Conservation (phyloP, 208 protist species). For the Trypanosomatidae sp. region DNA sequence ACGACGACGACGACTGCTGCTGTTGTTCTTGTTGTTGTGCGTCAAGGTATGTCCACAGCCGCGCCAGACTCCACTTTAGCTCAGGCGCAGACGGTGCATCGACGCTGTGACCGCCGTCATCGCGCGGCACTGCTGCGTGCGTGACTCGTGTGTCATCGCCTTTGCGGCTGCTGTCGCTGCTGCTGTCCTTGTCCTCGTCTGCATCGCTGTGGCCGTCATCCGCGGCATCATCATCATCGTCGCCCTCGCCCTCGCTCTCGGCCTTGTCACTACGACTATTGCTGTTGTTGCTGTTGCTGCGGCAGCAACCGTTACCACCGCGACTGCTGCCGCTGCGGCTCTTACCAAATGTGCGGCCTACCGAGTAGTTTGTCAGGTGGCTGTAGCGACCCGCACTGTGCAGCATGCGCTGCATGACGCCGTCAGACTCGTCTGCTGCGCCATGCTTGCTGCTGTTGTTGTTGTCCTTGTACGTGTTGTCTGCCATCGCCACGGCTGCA, state of each 20-base stretch:
- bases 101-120: too few relatives aligned
- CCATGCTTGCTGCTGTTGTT: not conserved
- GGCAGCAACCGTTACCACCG: not conserved
- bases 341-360: slow-evolving; percentile 43
- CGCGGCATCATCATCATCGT: not conserved
- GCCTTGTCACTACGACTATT: not conserved
- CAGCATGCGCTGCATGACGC: too few relatives aligned
- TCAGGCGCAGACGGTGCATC: slow-evolving; percentile 7
- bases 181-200: not conserved
- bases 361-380: slow-evolving; percentile 90
- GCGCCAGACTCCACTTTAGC: slow-evolving; percentile 56
- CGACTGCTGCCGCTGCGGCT: not conserved
- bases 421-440: slow-evolving; percentile 3
- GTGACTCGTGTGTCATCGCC: not conserved
- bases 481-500: not conserved
- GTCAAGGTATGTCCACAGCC: slow-evolving; percentile 51
- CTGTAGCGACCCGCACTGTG: slow-evolving; percentile 29
- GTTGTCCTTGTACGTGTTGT: not conserved
- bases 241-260: not conserved
- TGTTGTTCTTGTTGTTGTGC: not conserved
- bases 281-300: not conserved
- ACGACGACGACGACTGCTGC: not conserved
- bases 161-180: slow-evolving; percentile 2
- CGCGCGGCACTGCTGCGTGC: too few relatives aligned
- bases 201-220: not conserved